Conservation (phyloP, 306 rosid genomes). For the Gleditsia sinensis region DNA sequence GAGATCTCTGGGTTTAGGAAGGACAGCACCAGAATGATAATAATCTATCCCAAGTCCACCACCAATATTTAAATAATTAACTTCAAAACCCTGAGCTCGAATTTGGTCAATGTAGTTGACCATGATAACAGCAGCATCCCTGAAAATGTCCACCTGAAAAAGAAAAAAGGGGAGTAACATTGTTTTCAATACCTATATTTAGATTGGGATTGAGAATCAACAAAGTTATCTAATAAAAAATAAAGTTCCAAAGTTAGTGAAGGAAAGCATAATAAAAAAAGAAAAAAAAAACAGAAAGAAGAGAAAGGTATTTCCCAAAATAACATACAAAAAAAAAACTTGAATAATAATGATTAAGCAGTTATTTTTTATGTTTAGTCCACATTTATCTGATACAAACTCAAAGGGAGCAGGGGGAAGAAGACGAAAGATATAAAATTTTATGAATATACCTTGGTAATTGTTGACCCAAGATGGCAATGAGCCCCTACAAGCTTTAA, state of each 20-base stretch:
- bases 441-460: conserved; percentile 69
- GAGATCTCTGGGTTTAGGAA: conserved; percentile 88
- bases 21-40: conserved; percentile 80
- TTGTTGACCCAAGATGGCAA: conserved; percentile 97
- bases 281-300: not conserved
- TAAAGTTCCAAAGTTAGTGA: not conserved
- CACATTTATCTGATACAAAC: conserved; percentile 12
- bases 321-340: not conserved
- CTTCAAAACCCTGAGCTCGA: conserved; percentile 88
- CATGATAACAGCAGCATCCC: conserved; percentile 91
- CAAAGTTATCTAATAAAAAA: not conserved
- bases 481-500: conserved; percentile 95
- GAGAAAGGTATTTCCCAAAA: not conserved
- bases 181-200: conserved; percentile 15
- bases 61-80: conserved; percentile 85
- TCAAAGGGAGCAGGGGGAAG: not conserved
- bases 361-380: not conserved
- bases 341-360: not conserved
- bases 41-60: conserved; percentile 98
- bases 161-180: not conserved
- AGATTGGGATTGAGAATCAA: conserved; percentile 11
- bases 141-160: conserved; percentile 85
- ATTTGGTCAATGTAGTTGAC: conserved; percentile 85
- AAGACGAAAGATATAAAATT: not conserved
- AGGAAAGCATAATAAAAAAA: not conserved